Base-by-base conservation (phyloP, 805 yeast species). In the Starmerella geochares region DNA sequence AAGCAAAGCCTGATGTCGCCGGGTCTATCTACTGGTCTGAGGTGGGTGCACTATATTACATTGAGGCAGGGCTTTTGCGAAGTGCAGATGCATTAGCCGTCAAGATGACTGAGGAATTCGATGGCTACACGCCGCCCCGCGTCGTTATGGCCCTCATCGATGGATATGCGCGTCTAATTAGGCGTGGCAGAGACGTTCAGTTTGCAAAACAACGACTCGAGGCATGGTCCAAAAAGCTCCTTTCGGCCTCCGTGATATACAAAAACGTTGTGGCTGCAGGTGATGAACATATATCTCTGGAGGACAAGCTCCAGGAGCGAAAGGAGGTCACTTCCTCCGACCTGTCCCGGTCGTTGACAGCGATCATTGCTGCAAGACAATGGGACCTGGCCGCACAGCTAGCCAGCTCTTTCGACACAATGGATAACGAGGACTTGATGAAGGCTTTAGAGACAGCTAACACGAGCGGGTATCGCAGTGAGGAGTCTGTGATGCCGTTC, bases 41-140 rank as follows among this genome's bases (percentile, higher is more conserved):
- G 33, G 51, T 55, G 3, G 63, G 63, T 17, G 50, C 51, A 0
- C 38, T 60, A 19, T 60, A 54, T 45, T 48, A 56, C 25, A 46
- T 59, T 3, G 59, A 60, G 4, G 60, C 61, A 1, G 53, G 55
- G 7, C 54, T 56, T 11, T 14, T 49, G 1, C 2, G 14, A 4
- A 24, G 28, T 1, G 62, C 63, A 0, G 44, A 52, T 6, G 14
- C 9, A 0, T n/a, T 60, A 13, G 60, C 59, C 2, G 16, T 28
- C 11, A 29, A 24, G 10, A 45, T 42, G 41, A 16, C 13, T 2
- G 25, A 29, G 1, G 36, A 25, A 13, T 35, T 32, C 17, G 19
- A 28, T 2, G 47, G 40, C 10, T 36, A 37, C 19, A 38, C 54
- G 1, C 39, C 56, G 6, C 51, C 57, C 2, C 48, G 56, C 2